Conservation (phyloP, 805 yeast species). For the Pichia phayaonensis region DNA sequence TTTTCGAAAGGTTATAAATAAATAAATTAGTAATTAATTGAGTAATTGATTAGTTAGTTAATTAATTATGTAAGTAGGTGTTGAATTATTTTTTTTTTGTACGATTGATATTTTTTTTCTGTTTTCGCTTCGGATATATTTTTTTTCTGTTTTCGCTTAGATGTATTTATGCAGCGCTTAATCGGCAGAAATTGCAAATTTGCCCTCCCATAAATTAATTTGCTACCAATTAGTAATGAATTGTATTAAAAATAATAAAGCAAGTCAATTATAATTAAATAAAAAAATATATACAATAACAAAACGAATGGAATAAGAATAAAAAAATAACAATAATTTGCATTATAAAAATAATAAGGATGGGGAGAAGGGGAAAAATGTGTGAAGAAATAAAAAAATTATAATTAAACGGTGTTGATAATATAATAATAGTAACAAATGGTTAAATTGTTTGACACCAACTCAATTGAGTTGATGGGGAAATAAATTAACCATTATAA, state of each 20-base stretch:
- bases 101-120: too few relatives aligned
- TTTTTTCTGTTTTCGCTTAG: too few relatives aligned
- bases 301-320: background rate
- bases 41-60: too few relatives aligned
- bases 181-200: too few relatives aligned
- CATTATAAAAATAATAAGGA: background rate
- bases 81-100: too few relatives aligned
- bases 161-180: too few relatives aligned
- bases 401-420: background rate
- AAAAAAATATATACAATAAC: background rate
- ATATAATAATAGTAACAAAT: background rate
- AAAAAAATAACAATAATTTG: background rate
- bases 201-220: too few relatives aligned
- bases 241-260: background rate
- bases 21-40: too few relatives aligned
- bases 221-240: background rate
- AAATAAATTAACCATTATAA: background rate
- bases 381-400: background rate
- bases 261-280: background rate
- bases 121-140: too few relatives aligned
- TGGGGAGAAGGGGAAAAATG: background rate
- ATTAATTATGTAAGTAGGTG: too few relatives aligned
- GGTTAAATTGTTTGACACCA: background rate
- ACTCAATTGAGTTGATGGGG: background rate
- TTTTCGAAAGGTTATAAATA: slow-evolving; percentile 51